Conservation (phyloP, 495 filamentous ascomycete genomes). For the Penicillium chermesinum region DNA sequence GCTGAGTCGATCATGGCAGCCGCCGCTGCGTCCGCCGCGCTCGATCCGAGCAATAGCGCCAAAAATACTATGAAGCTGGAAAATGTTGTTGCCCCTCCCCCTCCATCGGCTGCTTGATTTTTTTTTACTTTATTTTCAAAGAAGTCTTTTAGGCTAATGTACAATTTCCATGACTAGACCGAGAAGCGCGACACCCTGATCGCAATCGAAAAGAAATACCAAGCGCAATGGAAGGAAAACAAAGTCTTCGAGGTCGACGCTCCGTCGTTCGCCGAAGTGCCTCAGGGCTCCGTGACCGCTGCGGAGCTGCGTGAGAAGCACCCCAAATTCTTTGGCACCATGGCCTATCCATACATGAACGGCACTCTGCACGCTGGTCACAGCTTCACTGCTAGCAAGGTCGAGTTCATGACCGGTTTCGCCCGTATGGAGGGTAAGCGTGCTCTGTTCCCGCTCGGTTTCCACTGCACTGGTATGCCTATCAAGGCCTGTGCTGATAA, state of each 20-base stretch:
- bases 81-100: slow-evolving; percentile 50
- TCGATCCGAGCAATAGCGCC: slow-evolving; percentile 55
- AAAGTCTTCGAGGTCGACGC: slow-evolving; percentile 80
- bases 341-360: slow-evolving; percentile 97
- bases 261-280: slow-evolving; percentile 68
- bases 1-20: slow-evolving; percentile 45
- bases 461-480: slow-evolving; percentile 95
- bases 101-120: slow-evolving; percentile 14
- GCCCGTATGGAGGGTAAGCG: slow-evolving; percentile 86
- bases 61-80: slow-evolving; percentile 71
- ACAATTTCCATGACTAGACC: slow-evolving; percentile 47
- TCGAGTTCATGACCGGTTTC: slow-evolving; percentile 82
- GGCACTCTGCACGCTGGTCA: slow-evolving; percentile 90
- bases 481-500: slow-evolving; percentile 98
- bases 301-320: slow-evolving; percentile 69
- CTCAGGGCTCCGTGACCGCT: slow-evolving; percentile 61
- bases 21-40: slow-evolving; percentile 49
- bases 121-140: slow-evolving; percentile 4
- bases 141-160: slow-evolving; percentile 12
- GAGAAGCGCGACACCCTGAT: slow-evolving; percentile 90
- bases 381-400: slow-evolving; percentile 81
- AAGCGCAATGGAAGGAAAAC: slow-evolving; percentile 74
- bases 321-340: slow-evolving; percentile 90
- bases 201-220: slow-evolving; percentile 87
- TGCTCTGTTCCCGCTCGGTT: slow-evolving; percentile 82